Evolutionary conservation across 2,329 filamentous ascomycete genomes (phyloP).

Genomic region (Pochonia chlamydosporia): DNA sequence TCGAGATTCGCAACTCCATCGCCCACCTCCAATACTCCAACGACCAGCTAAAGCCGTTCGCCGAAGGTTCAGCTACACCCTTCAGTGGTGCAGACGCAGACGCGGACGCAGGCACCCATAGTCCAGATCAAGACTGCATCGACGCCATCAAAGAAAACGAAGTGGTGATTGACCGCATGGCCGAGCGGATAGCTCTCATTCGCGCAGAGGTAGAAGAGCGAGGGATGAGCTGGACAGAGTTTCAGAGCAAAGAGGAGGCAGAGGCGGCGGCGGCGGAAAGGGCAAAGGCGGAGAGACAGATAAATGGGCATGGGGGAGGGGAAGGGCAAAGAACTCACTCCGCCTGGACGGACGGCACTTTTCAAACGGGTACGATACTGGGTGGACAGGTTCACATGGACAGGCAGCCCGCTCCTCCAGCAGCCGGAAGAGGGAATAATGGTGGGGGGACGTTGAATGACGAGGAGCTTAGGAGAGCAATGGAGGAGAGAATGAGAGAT

Average conservation of each 20-base stretch:
- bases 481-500: slow-evolving; percentile 49
- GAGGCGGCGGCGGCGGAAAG: slow-evolving; percentile 25
- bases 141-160: slow-evolving; percentile 71
- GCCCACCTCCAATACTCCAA: slow-evolving; percentile 70
- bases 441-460: slow-evolving; percentile 47
- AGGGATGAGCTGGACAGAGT: slow-evolving; percentile 52
- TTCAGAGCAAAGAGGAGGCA: slow-evolving; percentile 41
- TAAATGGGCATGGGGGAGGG: not conserved
- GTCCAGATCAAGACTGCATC: slow-evolving; percentile 62
- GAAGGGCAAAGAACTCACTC: slow-evolving; percentile 21
- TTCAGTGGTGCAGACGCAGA: slow-evolving; percentile 12
- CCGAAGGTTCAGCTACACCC: slow-evolving; percentile 41
- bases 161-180: slow-evolving; percentile 61
- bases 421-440: slow-evolving; percentile 1
- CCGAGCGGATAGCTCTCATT: slow-evolving; percentile 58
- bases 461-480: slow-evolving; percentile 49
- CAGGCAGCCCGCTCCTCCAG: slow-evolving; percentile 14
- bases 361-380: slow-evolving; percentile 53
- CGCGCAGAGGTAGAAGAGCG: slow-evolving; percentile 57
- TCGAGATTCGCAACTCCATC: slow-evolving; percentile 71
- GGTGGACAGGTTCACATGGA: slow-evolving; percentile 45
- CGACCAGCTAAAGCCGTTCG: slow-evolving; percentile 64
- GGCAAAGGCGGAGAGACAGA: slow-evolving; percentile 12
- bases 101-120: slow-evolving; percentile 5
- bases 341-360: slow-evolving; percentile 59